phyloP scores from a whole-genome alignment of 2,329 filamentous ascomycete genomes.

The Keithomyces neogunnii region DNA sequence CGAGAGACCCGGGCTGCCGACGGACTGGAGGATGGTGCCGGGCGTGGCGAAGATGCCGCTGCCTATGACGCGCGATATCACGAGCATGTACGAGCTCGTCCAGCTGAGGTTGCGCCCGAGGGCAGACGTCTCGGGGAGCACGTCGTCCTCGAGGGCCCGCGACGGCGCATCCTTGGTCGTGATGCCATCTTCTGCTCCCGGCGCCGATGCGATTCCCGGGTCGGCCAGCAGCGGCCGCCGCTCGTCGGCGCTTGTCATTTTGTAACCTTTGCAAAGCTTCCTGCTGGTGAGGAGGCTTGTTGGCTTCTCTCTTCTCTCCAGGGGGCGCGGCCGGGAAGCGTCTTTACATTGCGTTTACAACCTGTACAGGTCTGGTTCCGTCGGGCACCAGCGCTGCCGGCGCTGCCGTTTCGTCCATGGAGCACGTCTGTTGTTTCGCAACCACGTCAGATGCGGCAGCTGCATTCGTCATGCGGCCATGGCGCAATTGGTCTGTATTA shows the following conservation, averaged over 20 bases:
- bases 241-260: not conserved
- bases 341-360: not conserved
- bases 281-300: too few relatives aligned
- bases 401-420: not conserved
- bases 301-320: not conserved
- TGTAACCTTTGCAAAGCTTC: too few relatives aligned
- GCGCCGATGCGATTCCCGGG: not conserved
- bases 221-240: conserved; percentile 2
- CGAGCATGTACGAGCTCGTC: conserved; percentile 57
- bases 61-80: conserved; percentile 60
- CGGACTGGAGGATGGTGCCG: conserved; percentile 55
- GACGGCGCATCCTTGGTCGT: conserved; percentile 4
- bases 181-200: not conserved
- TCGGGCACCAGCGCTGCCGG: not conserved
- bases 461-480: conserved; percentile 1
- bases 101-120: conserved; percentile 52
- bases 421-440: not conserved
- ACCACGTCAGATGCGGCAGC: not conserved
- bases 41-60: conserved; percentile 67
- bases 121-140: conserved; percentile 49
- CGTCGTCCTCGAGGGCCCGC: conserved; percentile 42
- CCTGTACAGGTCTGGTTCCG: too few relatives aligned
- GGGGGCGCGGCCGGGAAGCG: not conserved
- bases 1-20: conserved; percentile 58
- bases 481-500: conserved; percentile 1